Evolutionary conservation across 2,329 filamentous ascomycete species (phyloP).

Genomic region (Cordyceps farinosa): DNA sequence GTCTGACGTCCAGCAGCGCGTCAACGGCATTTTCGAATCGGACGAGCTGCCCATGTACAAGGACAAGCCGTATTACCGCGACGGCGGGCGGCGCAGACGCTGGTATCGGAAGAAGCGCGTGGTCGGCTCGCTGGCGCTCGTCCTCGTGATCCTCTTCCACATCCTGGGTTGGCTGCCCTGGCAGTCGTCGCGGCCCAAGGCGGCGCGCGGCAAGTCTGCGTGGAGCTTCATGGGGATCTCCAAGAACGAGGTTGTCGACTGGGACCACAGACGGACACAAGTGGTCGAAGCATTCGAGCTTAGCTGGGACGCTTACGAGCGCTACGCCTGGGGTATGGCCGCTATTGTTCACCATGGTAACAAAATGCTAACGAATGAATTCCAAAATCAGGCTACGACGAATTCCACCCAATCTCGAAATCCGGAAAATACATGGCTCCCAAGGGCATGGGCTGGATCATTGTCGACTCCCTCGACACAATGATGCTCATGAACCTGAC

Average conservation of each 20-base stretch:
- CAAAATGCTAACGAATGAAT: background rate
- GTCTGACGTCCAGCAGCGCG: constrained; percentile 55
- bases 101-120: constrained; percentile 64
- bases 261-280: constrained; percentile 71
- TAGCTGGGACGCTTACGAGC: constrained; percentile 90
- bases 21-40: constrained; percentile 60
- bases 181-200: constrained; percentile 35
- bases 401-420: constrained; percentile 81
- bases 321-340: constrained; percentile 82
- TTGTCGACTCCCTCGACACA: constrained; percentile 92
- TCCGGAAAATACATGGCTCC: constrained; percentile 78
- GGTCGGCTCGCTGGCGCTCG: constrained; percentile 47
- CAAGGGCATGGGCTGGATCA: constrained; percentile 94
- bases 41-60: constrained; percentile 87
- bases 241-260: constrained; percentile 56
- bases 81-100: constrained; percentile 54
- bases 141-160: constrained; percentile 62
- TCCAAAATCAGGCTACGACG: constrained; percentile 63
- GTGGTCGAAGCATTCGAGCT: constrained; percentile 87
- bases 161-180: constrained; percentile 61
- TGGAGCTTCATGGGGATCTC: constrained; percentile 59
- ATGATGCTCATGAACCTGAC: constrained; percentile 98
- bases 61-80: constrained; percentile 86
- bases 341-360: background rate
- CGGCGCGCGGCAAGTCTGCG: constrained; percentile 33